These are phyloP conservation scores for Conoideocrella luteorostrata DNA, from an alignment of 2,329 filamentous ascomycete genomes.

Conservation along the genomic window DNA sequence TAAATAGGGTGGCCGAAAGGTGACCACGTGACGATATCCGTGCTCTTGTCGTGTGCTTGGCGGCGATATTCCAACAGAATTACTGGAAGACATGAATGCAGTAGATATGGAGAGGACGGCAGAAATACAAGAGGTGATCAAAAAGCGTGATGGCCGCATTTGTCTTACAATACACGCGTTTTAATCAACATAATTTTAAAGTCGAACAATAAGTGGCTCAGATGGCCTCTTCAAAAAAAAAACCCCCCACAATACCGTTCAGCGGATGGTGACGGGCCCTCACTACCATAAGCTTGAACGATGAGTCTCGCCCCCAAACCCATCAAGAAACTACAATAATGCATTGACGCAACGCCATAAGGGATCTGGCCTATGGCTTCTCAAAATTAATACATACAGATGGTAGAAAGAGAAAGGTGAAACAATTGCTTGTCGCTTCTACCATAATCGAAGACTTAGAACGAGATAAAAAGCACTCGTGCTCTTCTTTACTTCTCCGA, in stretches of 20 bases:
- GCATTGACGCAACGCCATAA: not conserved
- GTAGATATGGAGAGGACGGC: not conserved
- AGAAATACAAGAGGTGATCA: not conserved
- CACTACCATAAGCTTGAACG: not conserved
- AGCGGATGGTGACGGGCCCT: not conserved
- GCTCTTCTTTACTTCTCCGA: not conserved
- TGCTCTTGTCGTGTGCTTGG: too few relatives aligned
- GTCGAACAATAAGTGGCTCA: not conserved
- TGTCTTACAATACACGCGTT: too few relatives aligned
- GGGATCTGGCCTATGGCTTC: not conserved
- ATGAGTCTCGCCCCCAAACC: not conserved
- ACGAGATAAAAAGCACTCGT: not conserved
- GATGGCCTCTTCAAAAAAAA: not conserved
- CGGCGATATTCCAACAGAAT: too few relatives aligned
- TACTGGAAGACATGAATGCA: not conserved
- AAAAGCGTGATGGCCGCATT: not conserved
- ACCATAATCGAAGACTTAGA: not conserved
- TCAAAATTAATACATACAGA: not conserved
- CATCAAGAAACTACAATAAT: not conserved
- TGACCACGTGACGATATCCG: too few relatives aligned
- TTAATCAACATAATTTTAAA: not conserved
- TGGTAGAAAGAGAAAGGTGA: not conserved
- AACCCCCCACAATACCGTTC: not conserved
- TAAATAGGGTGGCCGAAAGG: too few relatives aligned
- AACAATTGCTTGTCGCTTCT: not conserved